These are phyloP conservation scores for Teratosphaeria nubilosa DNA, from an alignment of 2,329 filamentous ascomycete genomes.

Conservation along the genomic window DNA sequence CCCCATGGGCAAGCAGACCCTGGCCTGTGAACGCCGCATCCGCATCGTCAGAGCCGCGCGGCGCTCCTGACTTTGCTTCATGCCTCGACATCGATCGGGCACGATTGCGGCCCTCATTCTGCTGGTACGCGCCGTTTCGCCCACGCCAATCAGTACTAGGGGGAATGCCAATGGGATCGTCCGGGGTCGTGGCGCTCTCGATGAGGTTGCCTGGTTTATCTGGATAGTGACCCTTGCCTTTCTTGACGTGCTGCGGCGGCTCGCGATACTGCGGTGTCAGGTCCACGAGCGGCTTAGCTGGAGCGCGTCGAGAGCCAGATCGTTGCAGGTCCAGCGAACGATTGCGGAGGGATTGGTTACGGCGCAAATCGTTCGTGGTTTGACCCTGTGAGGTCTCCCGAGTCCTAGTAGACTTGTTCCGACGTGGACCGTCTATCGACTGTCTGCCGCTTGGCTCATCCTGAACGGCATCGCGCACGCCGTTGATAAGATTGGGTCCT, in stretches of 20 bases:
- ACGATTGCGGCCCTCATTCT: constrained; percentile 2
- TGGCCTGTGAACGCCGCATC: constrained; percentile 33
- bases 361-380: constrained; percentile 5
- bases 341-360: constrained; percentile 8
- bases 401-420: constrained; percentile 7
- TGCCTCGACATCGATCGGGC: constrained; percentile 7
- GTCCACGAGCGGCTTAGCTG: constrained; percentile 54
- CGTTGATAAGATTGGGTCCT: constrained; percentile 49
- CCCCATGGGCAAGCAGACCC: constrained; percentile 32
- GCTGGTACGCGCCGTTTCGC: constrained; percentile 9
- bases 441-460: constrained; percentile 2
- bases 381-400: constrained; percentile 4
- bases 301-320: constrained; percentile 33
- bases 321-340: constrained; percentile 32
- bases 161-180: constrained; percentile 31
- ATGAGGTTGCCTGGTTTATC: constrained; percentile 33
- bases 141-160: constrained; percentile 36
- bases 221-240: constrained; percentile 34
- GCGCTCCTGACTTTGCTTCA: constrained; percentile 1
- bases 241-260: constrained; percentile 47
- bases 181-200: constrained; percentile 36
- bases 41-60: constrained; percentile 1
- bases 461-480: constrained; percentile 11
- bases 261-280: constrained; percentile 56
- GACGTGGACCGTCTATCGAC: constrained; percentile 4